Evolutionary conservation across 2,329 filamentous ascomycete species (phyloP).

Genomic region (Ophiobolus disseminans): DNA sequence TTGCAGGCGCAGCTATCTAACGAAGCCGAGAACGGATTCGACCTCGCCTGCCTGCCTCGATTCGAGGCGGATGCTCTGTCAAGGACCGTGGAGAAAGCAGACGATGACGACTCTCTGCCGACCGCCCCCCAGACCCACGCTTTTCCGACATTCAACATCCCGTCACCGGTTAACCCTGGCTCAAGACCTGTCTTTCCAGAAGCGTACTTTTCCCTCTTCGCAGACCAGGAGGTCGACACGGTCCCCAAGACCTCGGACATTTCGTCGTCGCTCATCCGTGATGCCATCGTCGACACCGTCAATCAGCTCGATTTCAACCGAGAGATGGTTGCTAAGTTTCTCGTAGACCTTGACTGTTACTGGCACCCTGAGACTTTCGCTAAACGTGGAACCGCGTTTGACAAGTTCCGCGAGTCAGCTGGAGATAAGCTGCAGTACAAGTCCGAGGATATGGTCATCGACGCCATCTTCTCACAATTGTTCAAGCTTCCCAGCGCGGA

Average conservation of each 20-base stretch:
- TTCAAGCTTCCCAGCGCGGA: conserved; percentile 86
- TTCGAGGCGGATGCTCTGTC: conserved; percentile 54
- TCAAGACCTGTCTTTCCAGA: conserved; percentile 85
- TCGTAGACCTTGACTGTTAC: conserved; percentile 95
- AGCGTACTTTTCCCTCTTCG: conserved; percentile 91
- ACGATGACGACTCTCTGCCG: conserved; percentile 60
- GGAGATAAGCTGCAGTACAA: conserved; percentile 87
- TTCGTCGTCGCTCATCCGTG: conserved; percentile 82
- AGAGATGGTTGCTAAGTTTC: conserved; percentile 80
- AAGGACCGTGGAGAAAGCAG: conserved; percentile 64
- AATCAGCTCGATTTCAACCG: conserved; percentile 94
- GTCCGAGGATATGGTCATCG: conserved; percentile 95
- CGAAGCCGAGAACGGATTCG: conserved; percentile 78
- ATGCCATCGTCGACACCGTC: conserved; percentile 88
- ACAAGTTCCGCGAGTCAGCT: conserved; percentile 74
- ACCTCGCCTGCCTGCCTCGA: conserved; percentile 69
- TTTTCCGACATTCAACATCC: conserved; percentile 78
- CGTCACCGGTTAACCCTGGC: conserved; percentile 76
- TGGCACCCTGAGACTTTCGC: conserved; percentile 90
- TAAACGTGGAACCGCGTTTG: conserved; percentile 90
- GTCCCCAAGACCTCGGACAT: conserved; percentile 80
- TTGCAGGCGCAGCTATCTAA: conserved; percentile 84
- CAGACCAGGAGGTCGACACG: conserved; percentile 84
- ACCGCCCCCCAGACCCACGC: conserved; percentile 69
- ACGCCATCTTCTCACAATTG: conserved; percentile 94